Evolutionary conservation across 2,329 filamentous ascomycete species (phyloP), one percentile per base, ranked within the genome.

Genomic region (Aspergillus sp.): DNA sequence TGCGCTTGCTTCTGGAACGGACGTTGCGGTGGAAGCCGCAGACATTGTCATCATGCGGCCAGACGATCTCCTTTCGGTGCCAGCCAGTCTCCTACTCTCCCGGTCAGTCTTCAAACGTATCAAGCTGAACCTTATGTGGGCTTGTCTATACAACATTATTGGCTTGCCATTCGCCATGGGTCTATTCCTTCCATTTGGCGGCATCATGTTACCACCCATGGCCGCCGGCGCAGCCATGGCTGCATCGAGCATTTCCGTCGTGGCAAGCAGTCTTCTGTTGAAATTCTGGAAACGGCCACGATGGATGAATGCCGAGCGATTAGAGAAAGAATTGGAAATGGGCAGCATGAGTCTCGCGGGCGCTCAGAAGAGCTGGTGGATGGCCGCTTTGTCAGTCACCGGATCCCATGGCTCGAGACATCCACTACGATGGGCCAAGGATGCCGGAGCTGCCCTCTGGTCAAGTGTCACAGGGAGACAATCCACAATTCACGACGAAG

Each of bases 101-200:
- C 82, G 85, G 34, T 81, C 80, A 31, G 96, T 97, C 61, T 97
- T 98, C 76, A 77, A 74, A 43, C 84, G 93, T 52, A 98, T 98
- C 74, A 95, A 94, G 73, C 69, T 95, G 54, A 98, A 98, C 66
- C 77, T 98, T 3, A 74, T 83, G 2, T 96, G 93, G 88, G 90
- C 90, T 0, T 97, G 90, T 65, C 72, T 89, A 50, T 98, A 98
- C 77, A 98, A 98, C 66, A 50, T 89, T 39, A 71, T 97, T 48
- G 93, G 93, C 1, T 76, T 98, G 10, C 93, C 93, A 2, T 94
- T 98, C 57, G 93, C 93, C 33, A 97, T 97, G 93, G 93, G 93
- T 26, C 71, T 97, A 57, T 94, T 97, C 73, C 74, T 98, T 5
- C 91, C 93, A 1, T 82, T 95, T 53, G 93, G 91, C 29, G 80